A percentile compares a stretch with the other conserved stretches of the same genome.
These are phyloP conservation scores for Talaromyces sp. DNA, from an alignment of 2,329 filamentous ascomycete species.

Conservation along the genomic window DNA sequence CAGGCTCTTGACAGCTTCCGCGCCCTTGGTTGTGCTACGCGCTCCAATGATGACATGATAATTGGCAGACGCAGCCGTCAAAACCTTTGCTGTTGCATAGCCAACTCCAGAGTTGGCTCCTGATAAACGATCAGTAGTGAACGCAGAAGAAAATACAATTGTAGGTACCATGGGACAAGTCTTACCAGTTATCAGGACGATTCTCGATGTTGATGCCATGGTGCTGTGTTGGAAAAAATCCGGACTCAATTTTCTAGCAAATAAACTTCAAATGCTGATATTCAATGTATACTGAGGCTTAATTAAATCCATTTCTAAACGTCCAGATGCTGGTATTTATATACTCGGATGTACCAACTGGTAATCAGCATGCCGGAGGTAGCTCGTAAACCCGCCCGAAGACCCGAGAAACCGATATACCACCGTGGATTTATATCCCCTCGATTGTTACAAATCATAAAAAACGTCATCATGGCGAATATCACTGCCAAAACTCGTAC, in stretches of 20 bases:
- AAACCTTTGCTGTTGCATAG: conserved; percentile 52
- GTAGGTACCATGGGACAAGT: neutral
- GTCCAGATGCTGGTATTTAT: neutral
- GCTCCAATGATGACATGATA: conserved; percentile 56
- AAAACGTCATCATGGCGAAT: no score
- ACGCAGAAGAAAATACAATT: neutral
- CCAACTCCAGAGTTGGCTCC: conserved; percentile 60
- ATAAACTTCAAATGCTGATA: neutral
- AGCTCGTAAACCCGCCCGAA: neutral
- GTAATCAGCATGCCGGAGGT: neutral
- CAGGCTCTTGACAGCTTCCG: conserved; percentile 42
- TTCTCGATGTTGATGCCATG: neutral
- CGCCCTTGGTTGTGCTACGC: conserved; percentile 48
- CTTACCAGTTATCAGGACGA: neutral
- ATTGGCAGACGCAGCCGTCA: conserved; percentile 41
- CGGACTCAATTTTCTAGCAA: neutral
- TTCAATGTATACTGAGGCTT: neutral
- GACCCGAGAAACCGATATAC: neutral
- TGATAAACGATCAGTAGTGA: conserved; percentile 27
- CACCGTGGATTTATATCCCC: neutral
- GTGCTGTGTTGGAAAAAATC: neutral
- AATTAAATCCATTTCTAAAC: neutral
- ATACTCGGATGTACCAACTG: neutral
- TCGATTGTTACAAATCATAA: neutral
- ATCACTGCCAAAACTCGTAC: no score